Evolutionary conservation across 1,139 yeast genomes (phyloP).

Genomic region (Yamadazyma membranifaciens): DNA sequence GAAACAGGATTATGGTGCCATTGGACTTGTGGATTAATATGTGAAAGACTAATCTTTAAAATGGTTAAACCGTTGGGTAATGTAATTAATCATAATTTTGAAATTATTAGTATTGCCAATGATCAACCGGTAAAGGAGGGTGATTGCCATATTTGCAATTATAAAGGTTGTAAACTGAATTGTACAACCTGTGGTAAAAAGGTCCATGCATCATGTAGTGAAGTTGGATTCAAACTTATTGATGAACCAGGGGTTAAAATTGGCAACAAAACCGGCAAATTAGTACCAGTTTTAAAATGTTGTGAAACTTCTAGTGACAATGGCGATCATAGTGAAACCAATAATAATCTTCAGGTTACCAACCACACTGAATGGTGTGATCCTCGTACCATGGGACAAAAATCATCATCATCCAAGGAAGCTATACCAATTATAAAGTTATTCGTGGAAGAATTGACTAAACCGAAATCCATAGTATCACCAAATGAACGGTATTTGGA

Average conservation of each 20-base stretch:
- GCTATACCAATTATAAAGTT: conserved; percentile 40
- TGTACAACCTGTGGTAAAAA: conserved; percentile 12
- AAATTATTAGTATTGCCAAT: conserved; percentile 14
- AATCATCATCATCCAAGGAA: conserved; percentile 24
- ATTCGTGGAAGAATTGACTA: conserved; percentile 38
- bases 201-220: conserved; percentile 71
- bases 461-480: not conserved
- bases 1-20: conserved; percentile 78
- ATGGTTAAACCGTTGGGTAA: not conserved
- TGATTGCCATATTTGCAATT: conserved; percentile 10
- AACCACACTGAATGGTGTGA: conserved; percentile 4
- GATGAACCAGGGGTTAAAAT: conserved; percentile 24
- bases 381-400: conserved; percentile 34
- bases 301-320: conserved; percentile 12
- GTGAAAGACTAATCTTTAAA: not conserved
- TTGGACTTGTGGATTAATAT: conserved; percentile 59
- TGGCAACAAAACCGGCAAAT: conserved; percentile 32
- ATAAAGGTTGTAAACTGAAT: conserved; percentile 8
- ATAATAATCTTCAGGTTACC: not conserved
- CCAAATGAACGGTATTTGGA: conserved; percentile 19
- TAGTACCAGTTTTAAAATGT: conserved; percentile 45
- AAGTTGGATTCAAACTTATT: conserved; percentile 46
- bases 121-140: not conserved
- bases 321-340: not conserved
- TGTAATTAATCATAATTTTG: conserved; percentile 22